Conservation (phyloP, 164 flowering plant genomes). For the Vitis rupestris region DNA sequence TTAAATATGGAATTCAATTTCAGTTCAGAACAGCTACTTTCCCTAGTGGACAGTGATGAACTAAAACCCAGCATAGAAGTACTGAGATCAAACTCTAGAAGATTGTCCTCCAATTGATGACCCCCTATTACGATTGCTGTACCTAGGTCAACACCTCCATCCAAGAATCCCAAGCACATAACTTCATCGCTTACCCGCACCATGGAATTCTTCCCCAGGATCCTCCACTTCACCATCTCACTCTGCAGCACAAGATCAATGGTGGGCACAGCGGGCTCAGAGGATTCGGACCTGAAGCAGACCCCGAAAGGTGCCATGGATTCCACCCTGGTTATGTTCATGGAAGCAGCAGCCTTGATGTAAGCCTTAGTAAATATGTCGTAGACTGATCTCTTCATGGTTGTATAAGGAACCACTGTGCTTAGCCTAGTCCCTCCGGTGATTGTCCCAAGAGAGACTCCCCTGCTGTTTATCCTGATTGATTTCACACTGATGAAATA, state of each 20-base stretch:
- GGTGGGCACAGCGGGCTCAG: constrained; percentile 30
- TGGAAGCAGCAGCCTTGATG: constrained; percentile 14
- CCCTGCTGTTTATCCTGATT: constrained; percentile 28
- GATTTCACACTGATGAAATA: constrained; percentile 39
- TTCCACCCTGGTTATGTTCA: constrained; percentile 29
- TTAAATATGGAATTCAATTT: constrained; percentile 14
- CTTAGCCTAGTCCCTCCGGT: constrained; percentile 30
- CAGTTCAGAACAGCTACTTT: constrained; percentile 15
- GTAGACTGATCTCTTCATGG: constrained; percentile 36
- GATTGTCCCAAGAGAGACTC: constrained; percentile 7
- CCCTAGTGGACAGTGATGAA: constrained; percentile 7
- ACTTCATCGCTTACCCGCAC: constrained; percentile 16
- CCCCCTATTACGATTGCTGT: constrained; percentile 30
- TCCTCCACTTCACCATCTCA: constrained; percentile 55
- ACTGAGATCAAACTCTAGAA: constrained; percentile 23
- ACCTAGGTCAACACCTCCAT: constrained; percentile 1
- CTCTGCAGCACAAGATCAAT: constrained; percentile 54
- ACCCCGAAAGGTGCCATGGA: constrained; percentile 37
- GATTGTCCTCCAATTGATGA: constrained; percentile 25
- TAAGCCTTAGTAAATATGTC: constrained; percentile 20
- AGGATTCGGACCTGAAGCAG: constrained; percentile 31
- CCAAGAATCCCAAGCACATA: constrained; percentile 5
- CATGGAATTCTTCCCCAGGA: constrained; percentile 28
- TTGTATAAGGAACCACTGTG: constrained; percentile 40
- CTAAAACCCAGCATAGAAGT: constrained; percentile 22